A percentile compares a stretch with the other conserved stretches of the same genome.
Evolutionary conservation across 2,329 filamentous ascomycete species (phyloP).

Genomic region (Grosmannia huntii): DNA sequence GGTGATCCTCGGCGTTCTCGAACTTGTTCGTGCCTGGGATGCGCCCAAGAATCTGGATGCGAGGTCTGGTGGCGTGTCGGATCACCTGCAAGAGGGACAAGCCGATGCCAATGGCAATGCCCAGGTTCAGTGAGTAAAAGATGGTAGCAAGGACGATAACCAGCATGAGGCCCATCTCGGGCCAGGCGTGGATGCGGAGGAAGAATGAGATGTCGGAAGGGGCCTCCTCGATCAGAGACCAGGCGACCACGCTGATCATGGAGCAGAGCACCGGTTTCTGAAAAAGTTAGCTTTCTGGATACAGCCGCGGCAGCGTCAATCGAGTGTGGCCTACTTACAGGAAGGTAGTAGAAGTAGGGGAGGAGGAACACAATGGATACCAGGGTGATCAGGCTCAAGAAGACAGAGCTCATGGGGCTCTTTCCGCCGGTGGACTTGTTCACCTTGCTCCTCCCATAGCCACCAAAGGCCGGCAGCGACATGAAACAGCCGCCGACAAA

Average conservation of each 20-base stretch:
- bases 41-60: slow-evolving; percentile 91
- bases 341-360: slow-evolving; percentile 88
- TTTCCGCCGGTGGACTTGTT: slow-evolving; percentile 85
- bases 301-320: not conserved
- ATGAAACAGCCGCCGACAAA: slow-evolving; percentile 86
- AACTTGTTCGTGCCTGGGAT: slow-evolving; percentile 74
- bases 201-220: slow-evolving; percentile 91
- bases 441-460: slow-evolving; percentile 91
- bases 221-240: slow-evolving; percentile 87
- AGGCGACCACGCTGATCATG: slow-evolving; percentile 93
- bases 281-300: slow-evolving; percentile 3
- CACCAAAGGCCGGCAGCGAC: slow-evolving; percentile 86
- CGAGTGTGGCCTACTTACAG: slow-evolving; percentile 43
- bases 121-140: slow-evolving; percentile 86
- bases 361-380: slow-evolving; percentile 70
- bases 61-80: slow-evolving; percentile 76
- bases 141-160: slow-evolving; percentile 87
- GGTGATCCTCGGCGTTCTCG: slow-evolving; percentile 68
- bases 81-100: slow-evolving; percentile 83
- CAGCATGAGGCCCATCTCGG: slow-evolving; percentile 74
- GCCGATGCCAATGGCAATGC: slow-evolving; percentile 88
- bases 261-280: slow-evolving; percentile 87
- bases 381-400: slow-evolving; percentile 72
- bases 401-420: slow-evolving; percentile 85
- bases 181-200: slow-evolving; percentile 70